These are phyloP conservation scores for Arthrinium puccinioides DNA, from an alignment of 2,329 filamentous ascomycete species.

Conservation along the genomic window DNA sequence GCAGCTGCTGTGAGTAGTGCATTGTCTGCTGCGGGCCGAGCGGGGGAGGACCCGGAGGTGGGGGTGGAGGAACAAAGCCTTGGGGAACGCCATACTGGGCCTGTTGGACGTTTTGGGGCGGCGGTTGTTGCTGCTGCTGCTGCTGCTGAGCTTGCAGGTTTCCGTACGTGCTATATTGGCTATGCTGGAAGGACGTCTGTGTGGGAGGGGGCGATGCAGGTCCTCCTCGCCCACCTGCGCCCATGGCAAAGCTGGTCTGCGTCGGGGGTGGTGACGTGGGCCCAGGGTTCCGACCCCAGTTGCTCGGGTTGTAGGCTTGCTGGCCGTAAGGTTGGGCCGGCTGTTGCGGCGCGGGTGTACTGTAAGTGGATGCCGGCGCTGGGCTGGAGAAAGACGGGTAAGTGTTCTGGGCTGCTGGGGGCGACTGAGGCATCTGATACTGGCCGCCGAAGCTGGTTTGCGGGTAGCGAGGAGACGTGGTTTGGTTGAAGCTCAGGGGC, in stretches of 20 bases:
- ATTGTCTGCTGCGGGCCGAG: slow-evolving; percentile 56
- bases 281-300: slow-evolving; percentile 49
- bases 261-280: slow-evolving; percentile 38
- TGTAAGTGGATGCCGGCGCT: slow-evolving; percentile 22
- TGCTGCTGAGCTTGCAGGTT: slow-evolving; percentile 33
- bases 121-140: slow-evolving; percentile 33
- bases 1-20: slow-evolving; percentile 35
- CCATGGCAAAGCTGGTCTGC: slow-evolving; percentile 27
- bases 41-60: slow-evolving; percentile 55
- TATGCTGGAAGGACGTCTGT: slow-evolving; percentile 29
- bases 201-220: slow-evolving; percentile 51
- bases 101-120: slow-evolving; percentile 17
- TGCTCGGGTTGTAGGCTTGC: slow-evolving; percentile 48
- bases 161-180: slow-evolving; percentile 40
- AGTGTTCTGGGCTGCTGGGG: slow-evolving; percentile 40
- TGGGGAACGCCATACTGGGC: slow-evolving; percentile 39
- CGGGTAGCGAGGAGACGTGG: slow-evolving; percentile 40
- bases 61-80: slow-evolving; percentile 56
- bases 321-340: slow-evolving; percentile 40
- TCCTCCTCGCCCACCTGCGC: slow-evolving; percentile 21
- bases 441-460: slow-evolving; percentile 48
- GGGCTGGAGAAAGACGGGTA: slow-evolving; percentile 38
- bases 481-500: slow-evolving; percentile 41
- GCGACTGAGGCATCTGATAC: slow-evolving; percentile 52
- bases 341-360: slow-evolving; percentile 20